Evolutionary conservation across 2,329 filamentous ascomycete species (phyloP).

Genomic region (Arthrobotrys entomopaga): DNA sequence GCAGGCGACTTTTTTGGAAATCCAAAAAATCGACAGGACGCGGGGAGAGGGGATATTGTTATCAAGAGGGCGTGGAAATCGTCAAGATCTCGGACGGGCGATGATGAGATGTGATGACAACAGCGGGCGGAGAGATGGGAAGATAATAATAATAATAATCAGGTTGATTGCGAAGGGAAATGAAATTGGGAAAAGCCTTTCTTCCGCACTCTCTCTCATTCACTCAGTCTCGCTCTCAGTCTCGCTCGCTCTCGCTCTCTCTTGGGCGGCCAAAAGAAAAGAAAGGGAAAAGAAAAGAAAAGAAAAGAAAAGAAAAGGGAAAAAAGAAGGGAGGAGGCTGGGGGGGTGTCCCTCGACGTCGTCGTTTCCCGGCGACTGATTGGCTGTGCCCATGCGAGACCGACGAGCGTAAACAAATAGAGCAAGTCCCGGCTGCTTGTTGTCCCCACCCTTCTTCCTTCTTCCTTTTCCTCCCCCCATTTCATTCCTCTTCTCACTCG

Average conservation of each 20-base stretch:
- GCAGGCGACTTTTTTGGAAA: conserved; percentile 38
- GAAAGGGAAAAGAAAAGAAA: conserved; percentile 21
- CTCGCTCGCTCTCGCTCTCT: too few relatives aligned
- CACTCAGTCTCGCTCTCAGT: too few relatives aligned
- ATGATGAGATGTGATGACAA: conserved; percentile 47
- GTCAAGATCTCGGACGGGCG: conserved; percentile 29
- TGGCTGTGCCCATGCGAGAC: conserved; percentile 29
- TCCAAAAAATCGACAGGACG: conserved; percentile 19
- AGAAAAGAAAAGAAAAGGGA: conserved; percentile 20
- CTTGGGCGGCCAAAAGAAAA: conserved; percentile 10
- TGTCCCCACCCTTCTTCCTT: not conserved
- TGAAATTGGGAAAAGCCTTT: too few relatives aligned
- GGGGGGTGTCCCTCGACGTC: not conserved
- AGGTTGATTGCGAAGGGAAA: too few relatives aligned
- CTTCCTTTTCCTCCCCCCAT: too few relatives aligned
- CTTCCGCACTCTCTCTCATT: too few relatives aligned
- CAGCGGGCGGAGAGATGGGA: conserved; percentile 41
- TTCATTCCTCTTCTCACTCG: too few relatives aligned
- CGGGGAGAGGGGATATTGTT: conserved; percentile 10
- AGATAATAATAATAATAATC: conserved; percentile 28
- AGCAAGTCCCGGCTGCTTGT: conserved; percentile 26
- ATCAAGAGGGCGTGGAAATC: conserved; percentile 13
- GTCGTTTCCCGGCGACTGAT: conserved; percentile 24
- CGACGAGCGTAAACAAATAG: conserved; percentile 53
- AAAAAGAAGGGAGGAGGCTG: conserved; percentile 49